These are phyloP conservation scores for Ambrosiella beaveri DNA, from an alignment of 2,329 filamentous ascomycete genomes.

Conservation along the genomic window DNA sequence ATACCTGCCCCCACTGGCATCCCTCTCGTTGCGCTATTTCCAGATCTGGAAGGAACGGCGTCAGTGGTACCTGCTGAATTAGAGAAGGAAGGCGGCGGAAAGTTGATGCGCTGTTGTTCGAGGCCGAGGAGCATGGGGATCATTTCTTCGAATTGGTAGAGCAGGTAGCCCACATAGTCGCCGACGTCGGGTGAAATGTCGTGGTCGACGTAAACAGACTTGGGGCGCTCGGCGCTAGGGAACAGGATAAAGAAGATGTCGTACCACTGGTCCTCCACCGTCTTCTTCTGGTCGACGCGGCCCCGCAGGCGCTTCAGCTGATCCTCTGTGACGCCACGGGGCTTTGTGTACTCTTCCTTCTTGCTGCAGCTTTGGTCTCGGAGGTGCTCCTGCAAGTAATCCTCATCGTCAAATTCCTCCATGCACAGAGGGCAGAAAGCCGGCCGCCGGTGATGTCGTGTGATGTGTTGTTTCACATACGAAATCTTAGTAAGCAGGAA, in stretches of 20 bases:
- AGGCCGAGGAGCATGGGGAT: not conserved
- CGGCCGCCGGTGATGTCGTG: slow-evolving; percentile 15
- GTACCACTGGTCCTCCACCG: slow-evolving; percentile 16
- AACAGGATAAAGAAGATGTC: slow-evolving; percentile 16
- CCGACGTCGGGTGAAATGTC: slow-evolving; percentile 14
- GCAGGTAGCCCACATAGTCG: slow-evolving; percentile 13
- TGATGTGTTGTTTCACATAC: slow-evolving; percentile 18
- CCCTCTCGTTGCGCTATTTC: not conserved
- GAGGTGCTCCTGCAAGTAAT: slow-evolving; percentile 14
- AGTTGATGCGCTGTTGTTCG: not conserved
- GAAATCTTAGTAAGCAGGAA: slow-evolving; percentile 16
- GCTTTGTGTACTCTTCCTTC: slow-evolving; percentile 10
- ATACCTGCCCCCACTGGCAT: not conserved
- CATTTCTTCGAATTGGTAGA: slow-evolving; percentile 3
- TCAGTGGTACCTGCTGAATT: not conserved
- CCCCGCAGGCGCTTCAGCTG: slow-evolving; percentile 14
- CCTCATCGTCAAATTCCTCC: slow-evolving; percentile 12
- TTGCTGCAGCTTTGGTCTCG: slow-evolving; percentile 11
- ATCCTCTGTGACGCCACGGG: slow-evolving; percentile 15
- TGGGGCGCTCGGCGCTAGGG: slow-evolving; percentile 12
- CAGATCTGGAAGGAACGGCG: not conserved
- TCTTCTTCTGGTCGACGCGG: slow-evolving; percentile 15
- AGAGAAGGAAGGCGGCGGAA: not conserved
- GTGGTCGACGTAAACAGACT: slow-evolving; percentile 15
- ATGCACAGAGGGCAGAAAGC: slow-evolving; percentile 16